A percentile compares a stretch with the other conserved stretches of the same genome.
These are phyloP conservation scores for Toxicodendron radicans DNA, from an alignment of 345 rosid genomes.

Conservation along the genomic window DNA sequence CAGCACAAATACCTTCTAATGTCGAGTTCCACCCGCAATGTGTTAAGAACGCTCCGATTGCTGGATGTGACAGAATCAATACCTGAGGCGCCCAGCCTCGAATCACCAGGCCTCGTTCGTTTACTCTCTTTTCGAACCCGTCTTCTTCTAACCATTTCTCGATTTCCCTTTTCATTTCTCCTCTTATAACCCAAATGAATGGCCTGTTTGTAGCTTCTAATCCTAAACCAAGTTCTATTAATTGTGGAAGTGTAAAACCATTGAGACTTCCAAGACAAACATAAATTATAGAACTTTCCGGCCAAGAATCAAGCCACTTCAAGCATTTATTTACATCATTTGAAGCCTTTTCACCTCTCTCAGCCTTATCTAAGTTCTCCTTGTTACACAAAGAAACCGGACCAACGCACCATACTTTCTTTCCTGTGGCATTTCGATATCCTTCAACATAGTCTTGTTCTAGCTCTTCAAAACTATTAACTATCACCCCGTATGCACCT, in stretches of 20 bases:
- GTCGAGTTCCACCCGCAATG: conserved; percentile 71
- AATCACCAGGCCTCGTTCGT: conserved; percentile 46
- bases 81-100: conserved; percentile 65
- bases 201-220: conserved; percentile 16
- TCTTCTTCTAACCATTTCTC: conserved; percentile 40
- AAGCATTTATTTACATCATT: not conserved
- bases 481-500: conserved; percentile 36
- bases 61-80: conserved; percentile 42
- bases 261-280: conserved; percentile 39
- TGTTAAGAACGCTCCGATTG: conserved; percentile 53
- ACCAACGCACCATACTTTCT: conserved; percentile 25
- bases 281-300: not conserved
- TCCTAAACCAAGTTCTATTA: conserved; percentile 20
- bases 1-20: conserved; percentile 39
- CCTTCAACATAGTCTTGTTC: conserved; percentile 36
- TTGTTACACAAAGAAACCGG: not conserved
- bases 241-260: conserved; percentile 46
- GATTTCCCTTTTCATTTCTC: conserved; percentile 17
- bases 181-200: conserved; percentile 26
- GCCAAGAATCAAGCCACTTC: not conserved
- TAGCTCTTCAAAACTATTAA: conserved; percentile 47
- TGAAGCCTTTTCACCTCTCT: not conserved
- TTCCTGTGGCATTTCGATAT: conserved; percentile 31
- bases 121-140: conserved; percentile 35
- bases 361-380: not conserved